Conservation (phyloP, 352 stramenopile species). For the Phytophthora boehmeriae region DNA sequence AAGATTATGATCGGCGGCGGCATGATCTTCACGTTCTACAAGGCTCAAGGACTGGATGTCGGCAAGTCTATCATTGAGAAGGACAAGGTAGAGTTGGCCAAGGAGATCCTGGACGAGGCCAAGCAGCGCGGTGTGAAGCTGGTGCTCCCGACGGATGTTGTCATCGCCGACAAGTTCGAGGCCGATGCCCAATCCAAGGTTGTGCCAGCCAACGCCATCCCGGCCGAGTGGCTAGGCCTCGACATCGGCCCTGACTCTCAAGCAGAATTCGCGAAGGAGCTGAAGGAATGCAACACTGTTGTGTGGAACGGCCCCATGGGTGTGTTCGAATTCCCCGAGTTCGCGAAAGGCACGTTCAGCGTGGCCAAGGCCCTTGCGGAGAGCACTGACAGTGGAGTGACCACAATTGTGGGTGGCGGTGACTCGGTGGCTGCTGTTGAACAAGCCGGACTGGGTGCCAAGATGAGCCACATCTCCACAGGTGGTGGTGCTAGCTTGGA, state of each 20-base stretch:
- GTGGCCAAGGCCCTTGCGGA: conserved; percentile 93
- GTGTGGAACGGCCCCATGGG: conserved; percentile 97
- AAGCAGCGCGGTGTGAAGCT: conserved; percentile 89
- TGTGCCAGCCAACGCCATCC: conserved; percentile 87
- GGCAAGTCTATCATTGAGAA: conserved; percentile 96
- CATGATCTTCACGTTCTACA: conserved; percentile 99
- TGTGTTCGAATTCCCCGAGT: conserved; percentile 98
- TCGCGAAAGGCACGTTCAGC: conserved; percentile 94
- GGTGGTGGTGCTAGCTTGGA: conserved; percentile 98
- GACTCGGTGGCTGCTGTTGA: conserved; percentile 97
- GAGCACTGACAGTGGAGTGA: conserved; percentile 79
- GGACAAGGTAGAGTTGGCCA: conserved; percentile 93
- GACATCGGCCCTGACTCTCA: conserved; percentile 76
- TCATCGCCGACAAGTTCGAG: conserved; percentile 92
- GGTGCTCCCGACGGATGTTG: conserved; percentile 93
- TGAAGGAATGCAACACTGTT: conserved; percentile 91
- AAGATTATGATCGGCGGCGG: conserved; percentile 96
- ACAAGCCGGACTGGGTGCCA: conserved; percentile 88
- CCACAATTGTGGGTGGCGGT: conserved; percentile 94
- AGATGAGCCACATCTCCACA: conserved; percentile 98
- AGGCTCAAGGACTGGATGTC: conserved; percentile 93
- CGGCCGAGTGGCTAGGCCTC: conserved; percentile 96
- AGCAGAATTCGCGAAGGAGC: conserved; percentile 73
- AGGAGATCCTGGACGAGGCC: conserved; percentile 91
- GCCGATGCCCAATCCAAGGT: conserved; percentile 66